Conservation (phyloP, 257 asterid species). For the Solanum lignicaule region DNA sequence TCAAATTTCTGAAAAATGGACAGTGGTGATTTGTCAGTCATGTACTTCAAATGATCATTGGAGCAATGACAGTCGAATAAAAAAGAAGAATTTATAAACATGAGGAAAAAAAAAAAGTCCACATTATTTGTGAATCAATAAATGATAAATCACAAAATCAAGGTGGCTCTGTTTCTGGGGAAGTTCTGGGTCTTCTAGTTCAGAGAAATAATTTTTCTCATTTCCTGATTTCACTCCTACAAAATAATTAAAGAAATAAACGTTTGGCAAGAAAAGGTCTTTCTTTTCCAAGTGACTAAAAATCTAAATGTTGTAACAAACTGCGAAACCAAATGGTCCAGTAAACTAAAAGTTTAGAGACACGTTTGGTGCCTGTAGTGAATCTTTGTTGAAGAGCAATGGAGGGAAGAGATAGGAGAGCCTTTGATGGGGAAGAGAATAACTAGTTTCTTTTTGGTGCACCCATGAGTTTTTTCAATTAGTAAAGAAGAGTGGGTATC, state of each 20-base stretch:
- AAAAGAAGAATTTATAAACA: not conserved
- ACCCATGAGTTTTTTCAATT: not conserved
- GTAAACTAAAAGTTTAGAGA: not conserved
- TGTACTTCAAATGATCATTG: not conserved
- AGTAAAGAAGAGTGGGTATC: not conserved
- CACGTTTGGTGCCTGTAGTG: not conserved
- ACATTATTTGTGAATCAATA: not conserved
- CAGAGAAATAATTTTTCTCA: not conserved
- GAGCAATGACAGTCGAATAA: not conserved
- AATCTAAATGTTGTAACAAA: not conserved
- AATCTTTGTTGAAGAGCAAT: not conserved
- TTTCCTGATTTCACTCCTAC: not conserved
- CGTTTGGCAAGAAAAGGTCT: not conserved
- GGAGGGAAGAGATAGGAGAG: not conserved
- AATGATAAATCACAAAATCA: not conserved
- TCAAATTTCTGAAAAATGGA: conserved; percentile 66
- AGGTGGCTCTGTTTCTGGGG: not conserved
- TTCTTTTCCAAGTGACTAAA: not conserved
- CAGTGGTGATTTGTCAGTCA: conserved; percentile 2
- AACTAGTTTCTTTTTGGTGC: not conserved
- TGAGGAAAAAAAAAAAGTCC: not conserved
- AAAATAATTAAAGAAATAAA: not conserved
- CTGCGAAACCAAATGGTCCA: not conserved
- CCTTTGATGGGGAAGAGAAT: not conserved
- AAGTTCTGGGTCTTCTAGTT: not conserved